Evolutionary conservation across 192 early-diverging fungal genomes (phyloP), one percentile per base, ranked within the genome.

Genomic region (Coemansia asiatica): DNA sequence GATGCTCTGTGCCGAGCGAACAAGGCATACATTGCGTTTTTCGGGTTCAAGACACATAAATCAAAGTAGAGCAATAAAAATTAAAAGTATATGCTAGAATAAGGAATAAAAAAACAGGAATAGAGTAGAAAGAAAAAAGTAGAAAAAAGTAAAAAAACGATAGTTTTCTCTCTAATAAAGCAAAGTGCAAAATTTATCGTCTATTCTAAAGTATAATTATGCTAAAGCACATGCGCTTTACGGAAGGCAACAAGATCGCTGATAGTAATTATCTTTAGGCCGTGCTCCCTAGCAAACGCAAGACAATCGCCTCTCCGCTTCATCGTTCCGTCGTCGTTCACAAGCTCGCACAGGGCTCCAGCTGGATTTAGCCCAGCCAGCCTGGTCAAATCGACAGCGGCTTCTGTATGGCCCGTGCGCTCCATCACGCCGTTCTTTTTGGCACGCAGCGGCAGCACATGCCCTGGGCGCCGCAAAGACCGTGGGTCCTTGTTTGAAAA

Each of bases 371-470:
- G 82, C 0, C 91, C 91, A 0, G 95, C 89, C 61, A 99, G 76
- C 55, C 88, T 86, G 69, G 91, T 92, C 60, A 99, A 76, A 75
- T 99, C 91, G 9, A 96, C 81, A 0, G 87, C 86, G 1, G 96
- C 94, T 72, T 99, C 97, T 18, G 97, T 99, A 56, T 99, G 97
- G 0, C 97, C 97, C 8, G 91, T 85, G 10, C 97, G 89, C 66
- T 86, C 85, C 53, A 99, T 67, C 21, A 93, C 90, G 1, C 96
- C 96, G 46, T 90, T 90, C 19, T 85, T 83, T 10, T 86, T 85
- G 28, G 90, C 88, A n/a, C 93, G 87, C 56, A 99, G 81, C 40
- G 97, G 97, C 38, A 99, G 83, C 44, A 98, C 88, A 71, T 99
- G 97, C 1, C 97, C 97, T 0, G 96, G 97, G 38, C 94, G 86